These are phyloP conservation scores for Kodamaea fungicola DNA, from an alignment of 1,139 yeast genomes.

Conservation along the genomic window DNA sequence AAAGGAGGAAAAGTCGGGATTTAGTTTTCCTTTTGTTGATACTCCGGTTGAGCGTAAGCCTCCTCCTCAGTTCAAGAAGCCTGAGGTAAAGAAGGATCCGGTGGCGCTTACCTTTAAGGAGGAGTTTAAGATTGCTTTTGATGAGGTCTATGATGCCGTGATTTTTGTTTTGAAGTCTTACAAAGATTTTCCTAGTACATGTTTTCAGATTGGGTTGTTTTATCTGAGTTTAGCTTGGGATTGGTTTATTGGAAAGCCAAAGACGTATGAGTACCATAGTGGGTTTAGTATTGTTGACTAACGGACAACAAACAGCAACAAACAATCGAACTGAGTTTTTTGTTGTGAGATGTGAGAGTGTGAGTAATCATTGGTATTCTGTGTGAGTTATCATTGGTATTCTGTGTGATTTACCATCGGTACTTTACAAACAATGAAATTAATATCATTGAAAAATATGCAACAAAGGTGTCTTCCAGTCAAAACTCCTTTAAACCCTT, in stretches of 20 bases:
- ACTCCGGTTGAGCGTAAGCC: conserved; percentile 1
- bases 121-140: conserved; percentile 52
- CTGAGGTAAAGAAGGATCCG: conserved; percentile 7
- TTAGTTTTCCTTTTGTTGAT: conserved; percentile 37
- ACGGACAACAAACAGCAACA: too few relatives aligned
- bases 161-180: conserved; percentile 67
- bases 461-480: too few relatives aligned
- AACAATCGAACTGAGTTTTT: too few relatives aligned
- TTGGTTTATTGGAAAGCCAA: conserved; percentile 59
- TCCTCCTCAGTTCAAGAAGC: conserved; percentile 7
- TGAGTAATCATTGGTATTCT: too few relatives aligned
- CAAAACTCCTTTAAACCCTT: too few relatives aligned
- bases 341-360: too few relatives aligned
- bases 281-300: conserved; percentile 4
- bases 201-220: conserved; percentile 49
- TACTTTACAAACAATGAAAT: too few relatives aligned
- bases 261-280: conserved; percentile 11
- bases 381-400: too few relatives aligned
- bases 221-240: conserved; percentile 65
- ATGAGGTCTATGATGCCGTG: conserved; percentile 60
- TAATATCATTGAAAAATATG: too few relatives aligned
- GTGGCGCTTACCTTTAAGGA: conserved; percentile 24
- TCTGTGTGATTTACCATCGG: too few relatives aligned
- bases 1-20: conserved; percentile 28
- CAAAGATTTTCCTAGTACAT: conserved; percentile 60